Evolutionary conservation across 2,329 filamentous ascomycete genomes (phyloP).

Genomic region (Penicillium oxalicum): DNA sequence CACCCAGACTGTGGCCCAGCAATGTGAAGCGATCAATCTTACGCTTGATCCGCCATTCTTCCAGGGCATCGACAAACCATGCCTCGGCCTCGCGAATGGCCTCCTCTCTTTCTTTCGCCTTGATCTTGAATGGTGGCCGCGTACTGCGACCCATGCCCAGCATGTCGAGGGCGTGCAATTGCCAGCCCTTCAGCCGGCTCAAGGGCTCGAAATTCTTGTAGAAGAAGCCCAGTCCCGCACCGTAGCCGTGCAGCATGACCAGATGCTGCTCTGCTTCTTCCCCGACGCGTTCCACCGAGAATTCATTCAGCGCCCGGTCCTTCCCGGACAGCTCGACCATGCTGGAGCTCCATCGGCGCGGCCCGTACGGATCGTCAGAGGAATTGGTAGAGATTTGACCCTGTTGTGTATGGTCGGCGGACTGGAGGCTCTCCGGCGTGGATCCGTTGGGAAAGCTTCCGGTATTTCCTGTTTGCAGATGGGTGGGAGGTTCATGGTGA

Average conservation of each 20-base stretch:
- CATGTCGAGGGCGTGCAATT: slow-evolving; percentile 88
- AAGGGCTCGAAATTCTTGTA: slow-evolving; percentile 96
- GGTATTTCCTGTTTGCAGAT: slow-evolving; percentile 54
- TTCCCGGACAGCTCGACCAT: slow-evolving; percentile 81
- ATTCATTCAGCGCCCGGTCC: slow-evolving; percentile 84
- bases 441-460: slow-evolving; percentile 22
- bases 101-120: slow-evolving; percentile 70
- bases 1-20: slow-evolving; percentile 86
- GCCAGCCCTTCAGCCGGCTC: slow-evolving; percentile 72
- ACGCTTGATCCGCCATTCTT: slow-evolving; percentile 86
- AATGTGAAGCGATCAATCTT: slow-evolving; percentile 92
- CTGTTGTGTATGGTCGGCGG: slow-evolving; percentile 33
- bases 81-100: slow-evolving; percentile 85
- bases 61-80: slow-evolving; percentile 93
- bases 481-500: slow-evolving; percentile 59
- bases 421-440: slow-evolving; percentile 27
- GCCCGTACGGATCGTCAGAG: slow-evolving; percentile 70
- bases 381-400: slow-evolving; percentile 45
- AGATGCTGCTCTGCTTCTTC: slow-evolving; percentile 78
- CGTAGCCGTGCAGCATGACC: slow-evolving; percentile 95
- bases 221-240: slow-evolving; percentile 92
- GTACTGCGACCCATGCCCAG: slow-evolving; percentile 89
- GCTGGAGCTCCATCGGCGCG: slow-evolving; percentile 76
- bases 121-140: slow-evolving; percentile 75
- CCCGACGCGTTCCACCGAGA: slow-evolving; percentile 76